phyloP scores from a whole-genome alignment of 495 filamentous ascomycete genomes.

The Neurospora sp. region DNA sequence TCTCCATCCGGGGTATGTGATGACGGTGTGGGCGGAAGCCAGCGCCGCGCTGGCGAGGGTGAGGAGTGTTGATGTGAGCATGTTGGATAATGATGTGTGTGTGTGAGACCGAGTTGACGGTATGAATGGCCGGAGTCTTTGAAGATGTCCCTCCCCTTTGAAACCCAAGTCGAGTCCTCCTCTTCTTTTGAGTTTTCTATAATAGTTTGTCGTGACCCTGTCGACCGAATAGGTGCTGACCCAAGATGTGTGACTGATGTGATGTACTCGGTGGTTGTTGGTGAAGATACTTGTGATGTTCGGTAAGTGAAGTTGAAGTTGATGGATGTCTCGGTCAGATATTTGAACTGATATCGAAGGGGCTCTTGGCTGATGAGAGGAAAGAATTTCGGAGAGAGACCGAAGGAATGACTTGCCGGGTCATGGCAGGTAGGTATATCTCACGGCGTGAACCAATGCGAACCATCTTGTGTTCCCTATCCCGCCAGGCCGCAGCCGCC shows the following conservation, averaged over 20 bases:
- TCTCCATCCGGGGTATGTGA: conserved; percentile 90
- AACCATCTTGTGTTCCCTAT: background rate
- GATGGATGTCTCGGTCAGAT: background rate
- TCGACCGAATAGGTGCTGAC: background rate
- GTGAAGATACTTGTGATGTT: background rate
- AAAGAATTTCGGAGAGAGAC: background rate
- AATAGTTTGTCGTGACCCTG: background rate
- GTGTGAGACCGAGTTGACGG: background rate
- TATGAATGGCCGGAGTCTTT: background rate
- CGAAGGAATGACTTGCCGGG: background rate
- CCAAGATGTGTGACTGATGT: background rate
- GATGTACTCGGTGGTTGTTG: background rate
- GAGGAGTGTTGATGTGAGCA: conserved; percentile 43
- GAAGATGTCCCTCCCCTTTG: background rate
- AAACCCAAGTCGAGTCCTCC: background rate
- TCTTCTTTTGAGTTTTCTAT: background rate
- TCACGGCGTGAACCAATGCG: background rate
- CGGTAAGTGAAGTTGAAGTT: background rate
- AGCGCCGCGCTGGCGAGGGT: conserved; percentile 39
- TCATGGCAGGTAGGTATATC: background rate
- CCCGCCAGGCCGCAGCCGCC: background rate
- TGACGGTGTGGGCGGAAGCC: conserved; percentile 71
- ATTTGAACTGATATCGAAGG: background rate
- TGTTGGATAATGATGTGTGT: conserved; percentile 26
- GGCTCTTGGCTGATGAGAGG: background rate